Base-by-base conservation (phyloP, 2,329 filamentous ascomycete species). In the Aureobasidium leucospermi region DNA sequence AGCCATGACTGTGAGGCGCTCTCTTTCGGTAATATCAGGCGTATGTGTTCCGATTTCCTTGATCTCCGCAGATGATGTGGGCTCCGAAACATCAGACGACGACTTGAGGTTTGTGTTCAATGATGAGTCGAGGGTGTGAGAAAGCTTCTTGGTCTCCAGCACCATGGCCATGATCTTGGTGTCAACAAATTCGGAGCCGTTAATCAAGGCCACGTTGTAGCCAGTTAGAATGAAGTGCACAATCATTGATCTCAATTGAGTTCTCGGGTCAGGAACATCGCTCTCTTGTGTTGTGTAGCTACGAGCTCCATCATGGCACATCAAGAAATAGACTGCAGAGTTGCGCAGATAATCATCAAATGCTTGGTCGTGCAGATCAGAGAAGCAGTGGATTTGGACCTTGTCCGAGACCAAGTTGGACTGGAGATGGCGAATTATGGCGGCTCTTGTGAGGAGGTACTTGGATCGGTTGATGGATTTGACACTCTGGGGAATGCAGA, bases 351-450 rank as follows among this genome's bases (percentile, higher is more conserved):
- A 88, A 1, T 76, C 65, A 5, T 69, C 62, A 65, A 89, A 90
- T 0, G 73, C 73, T 0, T 69, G 52, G 41, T 61, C 59, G 9
- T 59, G n/a, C 31, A 47, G 16, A 43, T 1, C 74, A 67, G 49
- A 76, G 73, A 43, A 82, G 74, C 71, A 53, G 75, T 67, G 2
- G 65, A 63, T n/a, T 61, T 61, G 15, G 68, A 65, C n/a, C 8
- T 36, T 4, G 39, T 48, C 38, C 19, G 41, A 39, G 19, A 39
- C 15, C 9, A 81, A 65, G 62, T 79, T 76, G 61, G 68, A 66
- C 49, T 74, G 65, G 4, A 90, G 75, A 70, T 92, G 88, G 28
- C 81, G 78, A 51, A 89, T 81, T 58, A 91, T 77, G 4, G 84
- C 78, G 8, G 80, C 76, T 51, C 88, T 79, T 11, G 85, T 81